Evolutionary conservation across 768 basidiomycete species (phyloP).

Genomic region (Tricholoma sp.): DNA sequence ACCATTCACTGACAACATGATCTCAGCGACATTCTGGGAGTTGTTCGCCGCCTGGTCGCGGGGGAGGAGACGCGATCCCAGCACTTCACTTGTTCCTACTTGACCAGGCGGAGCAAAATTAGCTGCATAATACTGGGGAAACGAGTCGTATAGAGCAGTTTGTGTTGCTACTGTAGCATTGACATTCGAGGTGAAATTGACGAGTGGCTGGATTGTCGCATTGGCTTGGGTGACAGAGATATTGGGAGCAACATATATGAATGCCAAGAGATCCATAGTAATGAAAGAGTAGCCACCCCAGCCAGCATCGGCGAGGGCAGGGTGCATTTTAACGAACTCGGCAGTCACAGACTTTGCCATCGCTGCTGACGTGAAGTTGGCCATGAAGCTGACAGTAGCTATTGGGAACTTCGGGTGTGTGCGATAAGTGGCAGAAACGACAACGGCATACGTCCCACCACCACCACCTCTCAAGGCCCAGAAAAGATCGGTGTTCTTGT

Average conservation of each 20-base stretch:
- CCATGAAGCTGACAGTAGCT: not conserved
- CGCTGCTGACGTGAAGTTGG: not conserved
- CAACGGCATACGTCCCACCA: constrained; percentile 31
- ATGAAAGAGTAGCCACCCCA: constrained; percentile 1
- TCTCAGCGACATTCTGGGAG: constrained; percentile 3
- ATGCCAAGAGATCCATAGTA: not conserved
- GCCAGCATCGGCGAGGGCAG: not conserved
- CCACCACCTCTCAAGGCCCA: constrained; percentile 43
- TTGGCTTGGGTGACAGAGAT: constrained; percentile 1
- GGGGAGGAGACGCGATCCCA: constrained; percentile 5
- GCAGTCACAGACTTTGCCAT: constrained; percentile 2
- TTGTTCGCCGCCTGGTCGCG: not conserved
- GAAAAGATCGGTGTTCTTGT: constrained; percentile 38
- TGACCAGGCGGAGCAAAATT: not conserved
- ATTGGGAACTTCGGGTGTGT: constrained; percentile 1
- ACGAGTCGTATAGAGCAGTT: not conserved
- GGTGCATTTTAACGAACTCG: constrained; percentile 4
- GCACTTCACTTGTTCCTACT: constrained; percentile 2
- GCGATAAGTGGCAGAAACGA: constrained; percentile 1
- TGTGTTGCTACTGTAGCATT: not conserved
- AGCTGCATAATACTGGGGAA: not conserved
- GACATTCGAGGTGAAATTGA: constrained; percentile 1
- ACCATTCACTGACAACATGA: constrained; percentile 11
- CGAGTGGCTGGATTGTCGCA: not conserved
- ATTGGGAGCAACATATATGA: not conserved